These are phyloP conservation scores for Suillus subaureus DNA, from an alignment of 768 basidiomycete genomes.

Conservation along the genomic window DNA sequence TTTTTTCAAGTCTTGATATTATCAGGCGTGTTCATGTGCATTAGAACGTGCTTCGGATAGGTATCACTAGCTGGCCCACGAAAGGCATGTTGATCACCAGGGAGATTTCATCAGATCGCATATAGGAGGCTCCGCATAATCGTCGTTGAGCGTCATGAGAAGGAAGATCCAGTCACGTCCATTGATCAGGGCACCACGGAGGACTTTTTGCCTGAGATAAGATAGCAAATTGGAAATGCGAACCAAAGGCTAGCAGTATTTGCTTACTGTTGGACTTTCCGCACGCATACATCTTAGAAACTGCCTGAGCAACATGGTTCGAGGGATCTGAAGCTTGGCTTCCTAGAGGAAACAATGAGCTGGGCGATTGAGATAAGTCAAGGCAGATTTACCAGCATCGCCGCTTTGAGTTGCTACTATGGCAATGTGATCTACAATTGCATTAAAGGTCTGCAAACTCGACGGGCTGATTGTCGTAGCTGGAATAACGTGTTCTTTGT, in stretches of 20 bases:
- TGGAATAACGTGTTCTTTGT: background rate
- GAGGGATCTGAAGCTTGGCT: background rate
- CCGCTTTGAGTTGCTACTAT: background rate
- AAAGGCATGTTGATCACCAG: background rate
- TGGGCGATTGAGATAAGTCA: background rate
- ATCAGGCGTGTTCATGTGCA: too few species aligned
- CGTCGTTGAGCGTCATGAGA: background rate
- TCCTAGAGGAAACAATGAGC: background rate
- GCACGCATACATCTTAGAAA: background rate
- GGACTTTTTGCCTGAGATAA: background rate
- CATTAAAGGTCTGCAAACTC: background rate
- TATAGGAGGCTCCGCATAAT: background rate
- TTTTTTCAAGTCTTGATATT: too few species aligned
- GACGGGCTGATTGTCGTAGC: background rate
- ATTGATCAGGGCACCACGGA: background rate
- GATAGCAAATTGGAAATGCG: background rate
- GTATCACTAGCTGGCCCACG: background rate
- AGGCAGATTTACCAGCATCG: background rate
- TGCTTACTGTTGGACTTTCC: background rate
- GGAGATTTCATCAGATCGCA: background rate
- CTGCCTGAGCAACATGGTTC: background rate
- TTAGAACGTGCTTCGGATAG: too few species aligned
- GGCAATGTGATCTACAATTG: background rate
- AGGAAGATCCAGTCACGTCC: background rate
- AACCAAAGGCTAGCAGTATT: background rate